These are phyloP conservation scores for Theobroma cacao DNA, from an alignment of 345 rosid species.

Conservation along the genomic window DNA sequence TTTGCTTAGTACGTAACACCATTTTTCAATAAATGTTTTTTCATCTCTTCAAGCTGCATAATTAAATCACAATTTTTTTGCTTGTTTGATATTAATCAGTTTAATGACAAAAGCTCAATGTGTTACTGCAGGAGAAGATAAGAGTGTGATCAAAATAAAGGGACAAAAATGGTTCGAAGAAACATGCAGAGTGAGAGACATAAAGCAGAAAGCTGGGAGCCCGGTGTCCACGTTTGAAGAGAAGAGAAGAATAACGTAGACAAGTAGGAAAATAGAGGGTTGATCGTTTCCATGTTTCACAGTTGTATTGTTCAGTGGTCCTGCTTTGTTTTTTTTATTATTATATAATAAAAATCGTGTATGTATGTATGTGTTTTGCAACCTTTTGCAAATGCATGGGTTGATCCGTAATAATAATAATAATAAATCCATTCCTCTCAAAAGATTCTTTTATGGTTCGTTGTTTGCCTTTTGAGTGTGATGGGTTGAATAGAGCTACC, in stretches of 20 bases:
- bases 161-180: background rate
- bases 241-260: background rate
- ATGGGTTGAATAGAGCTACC: background rate
- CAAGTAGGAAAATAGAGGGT: background rate
- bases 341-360: background rate
- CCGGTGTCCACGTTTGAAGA: background rate
- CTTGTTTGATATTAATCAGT: background rate
- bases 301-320: background rate
- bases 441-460: background rate
- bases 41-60: background rate
- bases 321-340: background rate
- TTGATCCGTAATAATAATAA: background rate
- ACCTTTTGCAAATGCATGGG: background rate
- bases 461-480: background rate
- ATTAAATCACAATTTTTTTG: background rate
- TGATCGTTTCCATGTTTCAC: background rate
- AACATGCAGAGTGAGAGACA: background rate
- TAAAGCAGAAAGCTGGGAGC: background rate
- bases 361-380: background rate
- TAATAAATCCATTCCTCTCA: background rate
- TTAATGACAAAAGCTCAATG: background rate
- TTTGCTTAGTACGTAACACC: background rate
- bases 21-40: background rate
- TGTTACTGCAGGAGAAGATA: background rate
- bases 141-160: slow-evolving; percentile 1